Evolutionary conservation across 2,329 filamentous ascomycete species (phyloP).

Genomic region (Neonectria coccinea): DNA sequence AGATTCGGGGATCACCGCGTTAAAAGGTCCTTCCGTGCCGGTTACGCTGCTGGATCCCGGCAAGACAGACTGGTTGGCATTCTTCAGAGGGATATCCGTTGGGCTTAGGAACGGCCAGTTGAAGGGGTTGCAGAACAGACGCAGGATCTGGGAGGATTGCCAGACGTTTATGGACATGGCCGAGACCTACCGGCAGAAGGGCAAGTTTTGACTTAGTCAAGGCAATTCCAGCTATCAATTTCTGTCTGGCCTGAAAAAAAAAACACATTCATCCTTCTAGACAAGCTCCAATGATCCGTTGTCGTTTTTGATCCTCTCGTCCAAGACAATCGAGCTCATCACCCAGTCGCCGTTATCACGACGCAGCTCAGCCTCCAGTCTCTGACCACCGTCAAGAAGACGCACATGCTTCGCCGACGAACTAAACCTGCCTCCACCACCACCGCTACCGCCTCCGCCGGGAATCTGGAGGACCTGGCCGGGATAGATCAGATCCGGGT

Average conservation of each 20-base stretch:
- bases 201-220: conserved; percentile 3
- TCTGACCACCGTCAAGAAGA: conserved; percentile 51
- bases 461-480: conserved; percentile 55
- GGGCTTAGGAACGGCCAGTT: neutral
- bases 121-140: conserved; percentile 20
- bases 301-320: conserved; percentile 51
- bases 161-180: conserved; percentile 8
- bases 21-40: neutral
- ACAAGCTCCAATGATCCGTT: conserved; percentile 45
- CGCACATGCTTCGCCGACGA: conserved; percentile 51
- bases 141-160: conserved; percentile 26
- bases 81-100: neutral
- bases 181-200: conserved; percentile 15
- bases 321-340: conserved; percentile 47
- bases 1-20: neutral
- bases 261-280: neutral
- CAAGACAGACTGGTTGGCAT: conserved; percentile 20
- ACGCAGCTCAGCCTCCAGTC: conserved; percentile 50
- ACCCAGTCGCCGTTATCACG: conserved; percentile 48
- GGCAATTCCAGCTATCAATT: neutral
- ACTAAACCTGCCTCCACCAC: conserved; percentile 48
- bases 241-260: too few species aligned
- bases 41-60: conserved; percentile 1
- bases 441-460: conserved; percentile 40
- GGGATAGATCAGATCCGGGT: conserved; percentile 58